Percentiles rank a stretch among this genome's conserved stretches.
Conservation (phyloP, 2,329 filamentous ascomycete species). For the Aspergillus novoparasiticus region DNA sequence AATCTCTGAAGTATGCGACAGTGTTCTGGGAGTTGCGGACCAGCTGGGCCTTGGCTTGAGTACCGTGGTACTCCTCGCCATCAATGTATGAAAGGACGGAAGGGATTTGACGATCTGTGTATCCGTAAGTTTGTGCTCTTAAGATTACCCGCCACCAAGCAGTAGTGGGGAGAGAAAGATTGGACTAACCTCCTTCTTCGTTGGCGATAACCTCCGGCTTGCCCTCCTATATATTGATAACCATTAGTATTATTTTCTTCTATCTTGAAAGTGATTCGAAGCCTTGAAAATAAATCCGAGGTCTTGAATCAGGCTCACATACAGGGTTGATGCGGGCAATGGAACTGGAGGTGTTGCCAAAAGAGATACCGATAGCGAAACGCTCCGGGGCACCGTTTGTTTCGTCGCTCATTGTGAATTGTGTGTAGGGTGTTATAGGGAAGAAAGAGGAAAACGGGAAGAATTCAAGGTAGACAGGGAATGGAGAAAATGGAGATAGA, state of each 20-base stretch:
- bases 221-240: constrained; percentile 64
- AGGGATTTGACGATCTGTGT: constrained; percentile 89
- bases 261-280: background rate
- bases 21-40: constrained; percentile 93
- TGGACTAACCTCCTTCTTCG: constrained; percentile 76
- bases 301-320: constrained; percentile 19
- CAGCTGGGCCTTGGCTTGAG: constrained; percentile 91
- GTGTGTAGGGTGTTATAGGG: constrained; percentile 10
- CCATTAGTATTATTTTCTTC: background rate
- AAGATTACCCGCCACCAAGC: background rate
- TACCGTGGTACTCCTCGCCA: constrained; percentile 94
- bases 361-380: constrained; percentile 88
- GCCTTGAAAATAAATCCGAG: background rate
- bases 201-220: constrained; percentile 98
- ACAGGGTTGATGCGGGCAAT: constrained; percentile 81
- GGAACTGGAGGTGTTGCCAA: constrained; percentile 98
- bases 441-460: constrained; percentile 12
- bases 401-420: constrained; percentile 54
- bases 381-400: constrained; percentile 56
- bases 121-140: constrained; percentile 20
- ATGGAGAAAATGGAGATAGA: constrained; percentile 24
- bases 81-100: constrained; percentile 91
- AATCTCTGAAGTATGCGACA: constrained; percentile 93
- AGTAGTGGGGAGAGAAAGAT: background rate
- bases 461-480: constrained; percentile 20